phyloP scores from a whole-genome alignment of 139 green algal genomes.

The Marvania coccoides region DNA sequence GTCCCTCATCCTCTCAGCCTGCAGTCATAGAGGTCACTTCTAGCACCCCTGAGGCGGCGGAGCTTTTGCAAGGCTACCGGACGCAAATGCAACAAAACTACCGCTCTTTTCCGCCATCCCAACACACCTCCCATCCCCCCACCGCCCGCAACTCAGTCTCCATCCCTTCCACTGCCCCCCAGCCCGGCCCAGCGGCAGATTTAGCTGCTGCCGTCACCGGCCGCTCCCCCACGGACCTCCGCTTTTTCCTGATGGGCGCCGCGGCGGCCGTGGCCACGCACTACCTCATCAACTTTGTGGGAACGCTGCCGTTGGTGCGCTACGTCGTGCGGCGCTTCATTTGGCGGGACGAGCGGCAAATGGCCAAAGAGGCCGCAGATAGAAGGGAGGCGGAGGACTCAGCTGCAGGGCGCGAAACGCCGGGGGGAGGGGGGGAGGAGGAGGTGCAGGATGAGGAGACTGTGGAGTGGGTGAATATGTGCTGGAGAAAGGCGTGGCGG shows the following conservation, averaged over 20 bases:
- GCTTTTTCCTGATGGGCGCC: conserved; percentile 24
- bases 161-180: no score
- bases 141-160: no score
- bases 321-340: conserved; percentile 33
- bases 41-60: no score
- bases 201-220: neutral
- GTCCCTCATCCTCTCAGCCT: no score
- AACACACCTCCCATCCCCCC: no score
- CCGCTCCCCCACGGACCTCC: neutral
- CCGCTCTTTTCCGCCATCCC: no score
- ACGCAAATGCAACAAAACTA: no score
- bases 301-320: conserved; percentile 29
- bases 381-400: neutral
- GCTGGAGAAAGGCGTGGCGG: conserved; percentile 86
- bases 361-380: neutral
- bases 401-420: neutral
- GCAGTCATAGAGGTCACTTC: no score
- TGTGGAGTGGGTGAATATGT: conserved; percentile 98
- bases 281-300: conserved; percentile 27
- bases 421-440: neutral
- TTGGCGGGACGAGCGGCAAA: conserved; percentile 25
- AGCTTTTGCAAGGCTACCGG: no score
- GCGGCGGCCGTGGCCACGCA: conserved; percentile 22
- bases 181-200: conserved; percentile 2
- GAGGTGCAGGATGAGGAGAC: conserved; percentile 52